phyloP scores from a whole-genome alignment of 169 alveolate species.

The Plasmodium yoelii region DNA sequence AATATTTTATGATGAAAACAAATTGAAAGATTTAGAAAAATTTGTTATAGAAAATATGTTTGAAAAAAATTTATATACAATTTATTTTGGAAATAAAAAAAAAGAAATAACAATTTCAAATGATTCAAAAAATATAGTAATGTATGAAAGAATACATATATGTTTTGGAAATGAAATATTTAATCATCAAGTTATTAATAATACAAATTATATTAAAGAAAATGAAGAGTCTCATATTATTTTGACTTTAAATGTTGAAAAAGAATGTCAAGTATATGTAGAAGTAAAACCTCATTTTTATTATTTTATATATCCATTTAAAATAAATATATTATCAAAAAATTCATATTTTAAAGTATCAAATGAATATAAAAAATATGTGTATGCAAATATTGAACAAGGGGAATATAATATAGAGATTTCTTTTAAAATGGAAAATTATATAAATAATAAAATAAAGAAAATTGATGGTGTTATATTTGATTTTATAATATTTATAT shows the following conservation, averaged over 20 bases:
- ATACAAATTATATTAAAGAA: background rate
- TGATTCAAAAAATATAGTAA: background rate
- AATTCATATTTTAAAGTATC: slow-evolving; percentile 19
- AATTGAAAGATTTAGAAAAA: background rate
- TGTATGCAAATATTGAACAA: slow-evolving; percentile 5
- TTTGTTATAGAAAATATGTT: slow-evolving; percentile 16
- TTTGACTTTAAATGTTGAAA: slow-evolving; percentile 15
- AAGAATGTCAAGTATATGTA: slow-evolving; percentile 10
- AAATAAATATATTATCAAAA: slow-evolving; percentile 2
- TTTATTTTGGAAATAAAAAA: background rate
- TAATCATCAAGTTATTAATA: background rate
- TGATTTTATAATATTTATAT: slow-evolving; percentile 13
- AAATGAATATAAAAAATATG: slow-evolving; percentile 15
- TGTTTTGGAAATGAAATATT: slow-evolving; percentile 2
- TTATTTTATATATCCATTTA: slow-evolving; percentile 51
- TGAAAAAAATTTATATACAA: slow-evolving; percentile 1
- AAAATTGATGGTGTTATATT: background rate
- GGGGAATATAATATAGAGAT: slow-evolving; percentile 41
- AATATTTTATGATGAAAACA: slow-evolving; percentile 2
- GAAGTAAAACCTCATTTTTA: slow-evolving; percentile 65
- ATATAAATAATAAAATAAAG: background rate
- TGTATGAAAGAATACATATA: slow-evolving; percentile 28
- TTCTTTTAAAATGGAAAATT: background rate
- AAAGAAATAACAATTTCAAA: background rate
- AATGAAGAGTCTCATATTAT: background rate